Percentiles rank a stretch among this genome's conserved stretches.
Conservation (phyloP, 768 basidiomycete species). For the Grammothele lineata region DNA sequence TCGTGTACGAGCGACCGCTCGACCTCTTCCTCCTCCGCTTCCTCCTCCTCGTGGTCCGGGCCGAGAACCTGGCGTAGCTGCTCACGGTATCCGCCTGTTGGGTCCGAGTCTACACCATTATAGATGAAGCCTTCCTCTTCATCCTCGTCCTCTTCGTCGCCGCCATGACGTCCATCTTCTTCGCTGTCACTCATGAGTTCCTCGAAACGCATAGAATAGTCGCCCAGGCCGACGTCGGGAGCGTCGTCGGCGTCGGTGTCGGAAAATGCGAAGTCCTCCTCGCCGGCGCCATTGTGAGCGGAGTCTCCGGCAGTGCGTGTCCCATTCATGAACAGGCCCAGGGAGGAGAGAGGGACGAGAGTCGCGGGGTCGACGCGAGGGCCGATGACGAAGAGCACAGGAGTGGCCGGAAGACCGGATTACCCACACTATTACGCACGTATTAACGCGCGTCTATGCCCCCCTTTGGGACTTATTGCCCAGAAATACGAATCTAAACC, state of each 20-base stretch:
- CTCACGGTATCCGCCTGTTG: slow-evolving; percentile 54
- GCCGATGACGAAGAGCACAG: background rate
- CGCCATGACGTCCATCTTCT: slow-evolving; percentile 17
- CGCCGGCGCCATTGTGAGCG: background rate
- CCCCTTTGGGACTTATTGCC: slow-evolving; percentile 7
- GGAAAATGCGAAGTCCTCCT: slow-evolving; percentile 27
- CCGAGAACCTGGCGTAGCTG: slow-evolving; percentile 73
- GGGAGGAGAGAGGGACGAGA: background rate
- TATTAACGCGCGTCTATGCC: background rate
- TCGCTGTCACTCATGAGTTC: slow-evolving; percentile 52
- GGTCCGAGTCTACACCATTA: slow-evolving; percentile 56
- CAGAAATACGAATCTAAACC: slow-evolving; percentile 7
- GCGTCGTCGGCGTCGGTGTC: slow-evolving; percentile 41
- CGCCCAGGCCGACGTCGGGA: slow-evolving; percentile 39
- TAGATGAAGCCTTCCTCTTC: slow-evolving; percentile 70
- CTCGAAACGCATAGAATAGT: slow-evolving; percentile 67
- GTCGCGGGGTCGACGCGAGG: background rate
- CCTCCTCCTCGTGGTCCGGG: slow-evolving; percentile 51
- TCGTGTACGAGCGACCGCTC: slow-evolving; percentile 43
- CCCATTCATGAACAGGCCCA: slow-evolving; percentile 25
- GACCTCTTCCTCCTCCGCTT: slow-evolving; percentile 41
- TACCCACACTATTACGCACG: background rate
- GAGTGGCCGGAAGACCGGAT: background rate
- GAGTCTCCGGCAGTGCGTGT: slow-evolving; percentile 12
- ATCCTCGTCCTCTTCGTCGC: slow-evolving; percentile 40